Evolutionary conservation across 169 alveolate species (phyloP).

Genomic region (Plasmodium ovale): DNA sequence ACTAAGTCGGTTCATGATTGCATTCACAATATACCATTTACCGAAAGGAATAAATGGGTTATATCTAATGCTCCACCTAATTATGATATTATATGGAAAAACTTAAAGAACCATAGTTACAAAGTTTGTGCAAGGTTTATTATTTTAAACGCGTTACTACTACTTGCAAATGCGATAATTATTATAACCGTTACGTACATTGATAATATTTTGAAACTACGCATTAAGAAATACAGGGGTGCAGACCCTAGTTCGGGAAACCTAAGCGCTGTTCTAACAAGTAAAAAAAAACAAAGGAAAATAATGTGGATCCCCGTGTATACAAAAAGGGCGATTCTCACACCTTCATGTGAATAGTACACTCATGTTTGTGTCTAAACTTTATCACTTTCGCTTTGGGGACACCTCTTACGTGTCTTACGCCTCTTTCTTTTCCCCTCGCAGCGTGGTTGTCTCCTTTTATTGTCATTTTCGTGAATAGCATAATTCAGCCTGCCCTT

Average conservation of each 20-base stretch:
- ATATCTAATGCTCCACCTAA: conserved; percentile 73
- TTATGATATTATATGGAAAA: conserved; percentile 73
- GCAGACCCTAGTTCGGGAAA: conserved; percentile 48
- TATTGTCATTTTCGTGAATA: conserved; percentile 66
- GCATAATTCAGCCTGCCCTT: conserved; percentile 63
- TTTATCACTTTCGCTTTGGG: too few relatives aligned
- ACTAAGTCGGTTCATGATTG: conserved; percentile 74
- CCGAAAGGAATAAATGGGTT: conserved; percentile 63
- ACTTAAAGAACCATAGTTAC: conserved; percentile 51
- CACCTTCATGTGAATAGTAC: background rate
- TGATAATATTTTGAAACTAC: conserved; percentile 46
- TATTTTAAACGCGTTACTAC: conserved; percentile 41
- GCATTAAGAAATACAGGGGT: conserved; percentile 25
- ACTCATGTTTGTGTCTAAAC: background rate
- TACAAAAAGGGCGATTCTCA: background rate
- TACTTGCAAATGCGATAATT: conserved; percentile 52
- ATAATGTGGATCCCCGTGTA: background rate
- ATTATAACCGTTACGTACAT: conserved; percentile 51
- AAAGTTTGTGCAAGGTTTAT: conserved; percentile 63
- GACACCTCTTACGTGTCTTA: too few relatives aligned
- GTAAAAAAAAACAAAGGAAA: too few relatives aligned
- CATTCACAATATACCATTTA: conserved; percentile 65
- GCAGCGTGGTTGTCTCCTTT: conserved; percentile 74
- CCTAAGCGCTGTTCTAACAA: conserved; percentile 26
- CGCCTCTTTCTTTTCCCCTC: background rate